Percentiles rank a stretch among this genome's conserved stretches.
Conservation (phyloP, 306 rosid species). For the Begonia loranthoides region DNA sequence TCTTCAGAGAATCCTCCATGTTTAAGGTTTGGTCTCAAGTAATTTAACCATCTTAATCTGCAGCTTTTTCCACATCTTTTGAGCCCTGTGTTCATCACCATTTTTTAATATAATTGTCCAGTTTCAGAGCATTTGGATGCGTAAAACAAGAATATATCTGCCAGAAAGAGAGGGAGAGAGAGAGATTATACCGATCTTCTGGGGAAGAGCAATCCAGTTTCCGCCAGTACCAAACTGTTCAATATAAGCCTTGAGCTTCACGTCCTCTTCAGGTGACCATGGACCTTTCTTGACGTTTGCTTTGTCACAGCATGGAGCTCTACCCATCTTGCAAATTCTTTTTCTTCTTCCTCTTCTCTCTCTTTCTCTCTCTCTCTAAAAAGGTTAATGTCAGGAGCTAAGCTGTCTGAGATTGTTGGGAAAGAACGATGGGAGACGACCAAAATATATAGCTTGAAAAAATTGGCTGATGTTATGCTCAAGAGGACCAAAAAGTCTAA, state of each 20-base stretch:
- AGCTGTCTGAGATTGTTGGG: conserved; percentile 32
- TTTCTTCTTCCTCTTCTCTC: not conserved
- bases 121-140: no score
- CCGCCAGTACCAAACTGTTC: conserved; percentile 81
- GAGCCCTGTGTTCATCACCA: conserved; percentile 38
- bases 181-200: conserved; percentile 56
- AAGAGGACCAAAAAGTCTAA: conserved; percentile 34
- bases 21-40: conserved; percentile 90
- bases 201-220: conserved; percentile 99
- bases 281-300: conserved; percentile 97
- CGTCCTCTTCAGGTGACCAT: conserved; percentile 96
- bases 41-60: conserved; percentile 86
- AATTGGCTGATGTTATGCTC: conserved; percentile 50
- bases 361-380: conserved; percentile 5
- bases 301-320: conserved; percentile 99
- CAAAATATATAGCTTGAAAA: conserved; percentile 53
- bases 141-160: no score
- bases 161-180: not conserved
- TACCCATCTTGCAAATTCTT: conserved; percentile 42
- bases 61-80: conserved; percentile 99
- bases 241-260: conserved; percentile 71
- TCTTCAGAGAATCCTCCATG: conserved; percentile 99
- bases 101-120: no score
- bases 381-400: conserved; percentile 6
- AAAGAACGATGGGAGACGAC: conserved; percentile 32